Evolutionary conservation across 192 early-diverging fungal genomes (phyloP).

Genomic region (Coemansia sp.): DNA sequence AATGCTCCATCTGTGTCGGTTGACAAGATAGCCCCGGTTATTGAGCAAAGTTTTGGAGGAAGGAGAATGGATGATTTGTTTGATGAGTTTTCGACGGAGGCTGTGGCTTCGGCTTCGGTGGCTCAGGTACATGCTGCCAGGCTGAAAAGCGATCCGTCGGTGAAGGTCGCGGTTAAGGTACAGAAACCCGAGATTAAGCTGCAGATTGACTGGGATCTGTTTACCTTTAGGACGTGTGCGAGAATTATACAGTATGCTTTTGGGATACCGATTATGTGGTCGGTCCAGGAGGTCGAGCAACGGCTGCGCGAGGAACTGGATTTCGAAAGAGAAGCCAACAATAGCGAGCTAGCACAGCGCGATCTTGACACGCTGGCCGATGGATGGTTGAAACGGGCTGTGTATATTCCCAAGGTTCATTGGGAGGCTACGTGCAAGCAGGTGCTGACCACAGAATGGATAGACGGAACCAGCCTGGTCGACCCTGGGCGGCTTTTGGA

Average conservation of each 20-base stretch:
- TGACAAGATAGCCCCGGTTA: conserved; percentile 62
- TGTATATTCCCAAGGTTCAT: conserved; percentile 79
- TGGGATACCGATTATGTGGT: conserved; percentile 82
- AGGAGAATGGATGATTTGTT: conserved; percentile 64
- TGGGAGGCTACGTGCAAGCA: conserved; percentile 68
- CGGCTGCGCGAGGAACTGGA: conserved; percentile 84
- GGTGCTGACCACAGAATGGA: conserved; percentile 88
- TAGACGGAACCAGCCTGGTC: conserved; percentile 76
- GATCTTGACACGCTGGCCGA: conserved; percentile 58
- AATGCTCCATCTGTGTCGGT: conserved; percentile 78
- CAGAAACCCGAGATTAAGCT: conserved; percentile 86
- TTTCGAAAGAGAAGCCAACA: conserved; percentile 85
- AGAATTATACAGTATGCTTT: conserved; percentile 73
- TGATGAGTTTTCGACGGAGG: conserved; percentile 64
- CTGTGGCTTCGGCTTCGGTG: conserved; percentile 89
- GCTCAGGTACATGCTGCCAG: conserved; percentile 81
- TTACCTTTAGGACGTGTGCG: conserved; percentile 65
- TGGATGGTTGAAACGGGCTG: conserved; percentile 46
- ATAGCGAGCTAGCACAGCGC: conserved; percentile 64
- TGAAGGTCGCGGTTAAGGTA: conserved; percentile 83
- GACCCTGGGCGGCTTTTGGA: conserved; percentile 42
- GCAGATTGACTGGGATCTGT: conserved; percentile 86
- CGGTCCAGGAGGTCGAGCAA: conserved; percentile 67
- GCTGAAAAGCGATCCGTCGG: conserved; percentile 60
- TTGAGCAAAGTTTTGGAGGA: conserved; percentile 66